Evolutionary conservation across 805 yeast genomes (phyloP).

Genomic region (Kuraishia cidri): DNA sequence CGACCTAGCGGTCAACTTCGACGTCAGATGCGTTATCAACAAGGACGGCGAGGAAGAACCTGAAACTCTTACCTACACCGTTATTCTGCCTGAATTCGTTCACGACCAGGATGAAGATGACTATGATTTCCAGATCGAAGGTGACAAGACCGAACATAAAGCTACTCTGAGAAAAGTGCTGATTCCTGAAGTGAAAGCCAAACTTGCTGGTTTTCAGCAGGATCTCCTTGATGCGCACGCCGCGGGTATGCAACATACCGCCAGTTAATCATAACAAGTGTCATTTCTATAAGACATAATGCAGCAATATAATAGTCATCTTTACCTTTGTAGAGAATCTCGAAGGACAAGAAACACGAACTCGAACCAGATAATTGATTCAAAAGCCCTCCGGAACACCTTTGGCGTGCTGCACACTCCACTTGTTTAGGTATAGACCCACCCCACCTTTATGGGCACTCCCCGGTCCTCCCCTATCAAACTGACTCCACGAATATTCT

Average conservation of each 20-base stretch:
- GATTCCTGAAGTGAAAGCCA: slow-evolving; percentile 39
- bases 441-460: slow-evolving; percentile 21
- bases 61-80: slow-evolving; percentile 29
- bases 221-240: slow-evolving; percentile 58
- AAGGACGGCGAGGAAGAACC: slow-evolving; percentile 17
- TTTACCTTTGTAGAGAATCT: no score
- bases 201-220: slow-evolving; percentile 49
- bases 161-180: slow-evolving; percentile 31
- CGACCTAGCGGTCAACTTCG: slow-evolving; percentile 49
- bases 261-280: slow-evolving; percentile 8
- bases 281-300: background rate
- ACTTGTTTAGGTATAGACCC: slow-evolving; percentile 30
- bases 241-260: slow-evolving; percentile 50
- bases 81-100: slow-evolving; percentile 57
- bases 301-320: no score
- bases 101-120: slow-evolving; percentile 72
- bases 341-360: no score
- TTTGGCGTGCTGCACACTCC: slow-evolving; percentile 49
- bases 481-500: slow-evolving; percentile 44
- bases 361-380: no score
- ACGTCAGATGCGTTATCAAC: slow-evolving; percentile 25
- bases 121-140: slow-evolving; percentile 37
- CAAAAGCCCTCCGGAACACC: slow-evolving; percentile 87
- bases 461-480: slow-evolving; percentile 33
- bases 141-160: slow-evolving; percentile 26